Base-by-base conservation (phyloP, 148 eudicot species). In the Limonium bicolor region DNA sequence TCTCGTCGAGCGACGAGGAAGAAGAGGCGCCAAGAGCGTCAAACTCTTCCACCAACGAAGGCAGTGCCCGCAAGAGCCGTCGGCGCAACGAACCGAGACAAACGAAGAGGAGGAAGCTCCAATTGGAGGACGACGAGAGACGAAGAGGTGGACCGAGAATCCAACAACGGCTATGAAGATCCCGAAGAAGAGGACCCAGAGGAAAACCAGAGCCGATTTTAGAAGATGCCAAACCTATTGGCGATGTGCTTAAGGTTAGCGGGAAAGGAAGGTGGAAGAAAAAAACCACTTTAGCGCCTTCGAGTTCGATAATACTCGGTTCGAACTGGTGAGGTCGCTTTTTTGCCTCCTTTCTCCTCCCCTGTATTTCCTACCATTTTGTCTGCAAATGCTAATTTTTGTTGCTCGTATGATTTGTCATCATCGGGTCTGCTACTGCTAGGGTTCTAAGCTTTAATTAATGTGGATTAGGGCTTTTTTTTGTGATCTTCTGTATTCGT, bases 1-100 rank as follows among this genome's bases (percentile, higher is more conserved):
- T 76, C n/a, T 62, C 80, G 2, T 59, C 64, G 14, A 77, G 84
- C 61, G 95, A 86, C 51, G 92, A 80, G 48, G 88, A 76, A 27
- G 69, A 68, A 31, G 61, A 66, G 7, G 63, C 43, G 0, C 70
- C 64, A 3, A 50, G 22, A 8, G 61, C 73, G 1, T 63, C 69
- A 0, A 50, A 41, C 46, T 52, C 46, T 20, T 52, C 56, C 36
- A 68, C 69, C 54, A 59, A 44, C 54, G 69, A 58, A 21, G 58
- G 46, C 0, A 35, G 22, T 27, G 31, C 15, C 41, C 54, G 46
- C 53, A 63, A 30, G 16, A n/a, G n/a, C n/a, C 71, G 55, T 50
- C 49, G 66, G 19, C 55, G 57, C 1, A 27, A 20, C 3, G 42
- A 24, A 12, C 63, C 69, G 1, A 46, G 45, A 0, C 65, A 41